These are phyloP conservation scores for Persicaria tinctoria DNA, from an alignment of 148 eudicot genomes.

Conservation along the genomic window DNA sequence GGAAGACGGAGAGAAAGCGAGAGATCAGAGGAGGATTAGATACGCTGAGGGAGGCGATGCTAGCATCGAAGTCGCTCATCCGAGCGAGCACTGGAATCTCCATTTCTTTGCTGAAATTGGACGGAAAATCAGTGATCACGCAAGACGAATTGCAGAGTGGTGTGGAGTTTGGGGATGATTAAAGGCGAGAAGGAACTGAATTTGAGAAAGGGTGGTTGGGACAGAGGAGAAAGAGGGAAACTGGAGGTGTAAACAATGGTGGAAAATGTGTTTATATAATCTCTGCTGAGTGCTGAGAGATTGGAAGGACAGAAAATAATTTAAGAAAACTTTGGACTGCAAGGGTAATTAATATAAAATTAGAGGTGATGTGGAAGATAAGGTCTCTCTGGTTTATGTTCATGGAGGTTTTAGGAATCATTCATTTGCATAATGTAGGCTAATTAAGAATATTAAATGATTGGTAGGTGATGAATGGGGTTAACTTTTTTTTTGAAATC, in stretches of 20 bases:
- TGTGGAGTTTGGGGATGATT: neutral
- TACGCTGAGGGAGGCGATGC: constrained; percentile 26
- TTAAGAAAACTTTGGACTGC: neutral
- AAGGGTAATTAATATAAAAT: neutral
- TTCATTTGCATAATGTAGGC: neutral
- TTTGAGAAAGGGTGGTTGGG: constrained; percentile 1
- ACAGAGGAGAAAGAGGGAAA: neutral
- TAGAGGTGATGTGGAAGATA: constrained; percentile 5
- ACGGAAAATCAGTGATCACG: neutral
- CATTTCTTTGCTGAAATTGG: constrained; percentile 2
- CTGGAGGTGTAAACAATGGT: neutral
- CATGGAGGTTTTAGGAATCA: neutral
- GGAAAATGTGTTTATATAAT: neutral
- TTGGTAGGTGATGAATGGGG: constrained; percentile 5
- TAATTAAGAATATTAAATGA: neutral
- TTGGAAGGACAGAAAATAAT: too few species aligned
- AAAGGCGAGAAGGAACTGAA: neutral
- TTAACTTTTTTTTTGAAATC: too few species aligned
- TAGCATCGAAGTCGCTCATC: constrained; percentile 44
- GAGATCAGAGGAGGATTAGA: constrained; percentile 41
- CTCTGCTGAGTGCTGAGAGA: neutral
- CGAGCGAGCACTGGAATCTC: constrained; percentile 38
- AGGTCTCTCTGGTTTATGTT: neutral
- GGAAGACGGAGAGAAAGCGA: constrained; percentile 32
- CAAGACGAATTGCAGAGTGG: neutral